A percentile compares a stretch with the other conserved stretches of the same genome.
Conservation (phyloP, 2,329 filamentous ascomycete species). For the Bipolaris sorokiniana region DNA sequence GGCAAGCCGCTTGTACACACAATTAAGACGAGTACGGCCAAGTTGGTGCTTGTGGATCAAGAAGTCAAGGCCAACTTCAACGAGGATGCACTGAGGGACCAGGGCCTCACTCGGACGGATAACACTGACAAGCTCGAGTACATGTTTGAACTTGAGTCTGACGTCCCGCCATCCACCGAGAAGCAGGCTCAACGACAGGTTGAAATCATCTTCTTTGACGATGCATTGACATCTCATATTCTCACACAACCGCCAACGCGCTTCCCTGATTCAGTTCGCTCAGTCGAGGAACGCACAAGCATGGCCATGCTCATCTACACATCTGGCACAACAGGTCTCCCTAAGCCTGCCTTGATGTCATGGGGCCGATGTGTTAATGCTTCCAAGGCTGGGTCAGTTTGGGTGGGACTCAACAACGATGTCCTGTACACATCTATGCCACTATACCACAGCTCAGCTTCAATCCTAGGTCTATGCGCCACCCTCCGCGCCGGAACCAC, state of each 20-base stretch:
- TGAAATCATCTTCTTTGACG: conserved; percentile 43
- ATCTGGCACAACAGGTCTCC: conserved; percentile 47
- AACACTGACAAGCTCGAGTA: conserved; percentile 27
- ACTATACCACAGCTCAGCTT: conserved; percentile 46
- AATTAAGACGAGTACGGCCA: conserved; percentile 63
- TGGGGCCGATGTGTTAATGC: conserved; percentile 35
- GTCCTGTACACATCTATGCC: conserved; percentile 50
- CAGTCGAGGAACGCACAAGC: conserved; percentile 29
- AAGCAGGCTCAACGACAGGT: conserved; percentile 31
- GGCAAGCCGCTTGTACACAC: conserved; percentile 55
- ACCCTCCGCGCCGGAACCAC: conserved; percentile 37
- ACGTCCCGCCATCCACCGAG: conserved; percentile 25
- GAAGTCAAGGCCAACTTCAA: conserved; percentile 47
- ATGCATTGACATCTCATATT: conserved; percentile 35
- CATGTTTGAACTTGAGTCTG: conserved; percentile 30
- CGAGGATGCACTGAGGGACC: conserved; percentile 35
- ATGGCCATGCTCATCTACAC: conserved; percentile 51
- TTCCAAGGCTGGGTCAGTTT: conserved; percentile 27
- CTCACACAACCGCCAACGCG: conserved; percentile 37
- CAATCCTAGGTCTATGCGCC: conserved; percentile 37
- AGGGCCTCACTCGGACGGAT: conserved; percentile 30
- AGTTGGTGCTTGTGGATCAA: conserved; percentile 65
- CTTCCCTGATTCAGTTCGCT: conserved; percentile 37
- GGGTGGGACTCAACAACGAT: conserved; percentile 38
- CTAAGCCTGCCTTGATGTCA: conserved; percentile 44